Conservation (phyloP, 208 protist genomes). For the Trypanosoma congolense region DNA sequence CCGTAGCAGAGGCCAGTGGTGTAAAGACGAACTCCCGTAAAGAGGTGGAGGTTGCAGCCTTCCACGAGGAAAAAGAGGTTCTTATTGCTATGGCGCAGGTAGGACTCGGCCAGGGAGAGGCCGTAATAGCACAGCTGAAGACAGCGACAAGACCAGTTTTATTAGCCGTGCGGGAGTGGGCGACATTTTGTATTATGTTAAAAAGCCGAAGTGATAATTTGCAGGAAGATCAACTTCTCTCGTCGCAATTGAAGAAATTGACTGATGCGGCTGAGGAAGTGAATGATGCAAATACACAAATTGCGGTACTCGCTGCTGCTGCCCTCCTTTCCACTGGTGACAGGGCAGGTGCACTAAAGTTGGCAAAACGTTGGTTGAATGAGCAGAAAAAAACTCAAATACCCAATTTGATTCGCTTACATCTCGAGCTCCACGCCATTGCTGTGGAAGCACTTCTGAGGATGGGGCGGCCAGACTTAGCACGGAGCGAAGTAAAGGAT, state of each 20-base stretch:
- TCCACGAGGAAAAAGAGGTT: slow-evolving; percentile 62
- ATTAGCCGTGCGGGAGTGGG: slow-evolving; percentile 42
- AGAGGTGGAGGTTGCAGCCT: slow-evolving; percentile 43
- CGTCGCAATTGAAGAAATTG: slow-evolving; percentile 24
- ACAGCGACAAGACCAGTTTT: slow-evolving; percentile 47
- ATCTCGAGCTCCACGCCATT: slow-evolving; percentile 56
- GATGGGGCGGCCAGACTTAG: slow-evolving; percentile 71
- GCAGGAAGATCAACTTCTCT: slow-evolving; percentile 10
- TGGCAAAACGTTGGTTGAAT: slow-evolving; percentile 53
- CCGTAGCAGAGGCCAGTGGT: slow-evolving; percentile 59
- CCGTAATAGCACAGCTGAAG: slow-evolving; percentile 56
- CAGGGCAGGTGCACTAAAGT: slow-evolving; percentile 36
- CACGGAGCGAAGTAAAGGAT: slow-evolving; percentile 47
- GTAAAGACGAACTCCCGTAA: slow-evolving; percentile 33
- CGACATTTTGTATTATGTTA: slow-evolving; percentile 36
- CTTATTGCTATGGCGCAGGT: slow-evolving; percentile 69
- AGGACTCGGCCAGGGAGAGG: slow-evolving; percentile 65
- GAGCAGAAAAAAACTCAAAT: slow-evolving; percentile 33
- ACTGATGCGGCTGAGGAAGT: slow-evolving; percentile 29
- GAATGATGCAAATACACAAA: slow-evolving; percentile 18
- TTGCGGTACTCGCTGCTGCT: slow-evolving; percentile 43
- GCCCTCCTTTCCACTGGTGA: slow-evolving; percentile 48
- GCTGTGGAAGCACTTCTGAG: slow-evolving; percentile 64
- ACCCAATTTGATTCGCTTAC: slow-evolving; percentile 20
- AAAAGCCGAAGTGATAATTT: slow-evolving; percentile 6